Evolutionary conservation across 129 eudicot species (phyloP).

Genomic region (Tagetes erecta): DNA sequence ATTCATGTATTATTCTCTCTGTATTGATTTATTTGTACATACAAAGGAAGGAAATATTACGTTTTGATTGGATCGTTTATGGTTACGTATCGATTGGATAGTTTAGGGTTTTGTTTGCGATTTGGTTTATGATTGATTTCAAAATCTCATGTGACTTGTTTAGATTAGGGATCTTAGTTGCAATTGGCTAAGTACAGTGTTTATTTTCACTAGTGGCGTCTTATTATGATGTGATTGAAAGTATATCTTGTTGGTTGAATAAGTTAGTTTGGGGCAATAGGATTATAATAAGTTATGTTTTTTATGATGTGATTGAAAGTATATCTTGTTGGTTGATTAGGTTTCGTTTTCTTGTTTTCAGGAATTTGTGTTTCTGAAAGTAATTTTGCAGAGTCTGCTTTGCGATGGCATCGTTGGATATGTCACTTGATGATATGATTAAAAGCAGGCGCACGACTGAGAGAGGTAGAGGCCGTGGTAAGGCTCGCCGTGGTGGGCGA

Average conservation of each 20-base stretch:
- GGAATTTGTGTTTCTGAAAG: conserved; percentile 26
- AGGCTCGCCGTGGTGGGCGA: conserved; percentile 69
- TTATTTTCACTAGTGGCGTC: background rate
- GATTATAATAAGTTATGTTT: background rate
- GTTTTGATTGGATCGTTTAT: conserved; percentile 13
- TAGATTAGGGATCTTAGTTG: background rate
- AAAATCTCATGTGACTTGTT: background rate
- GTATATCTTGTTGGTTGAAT: conserved; percentile 11
- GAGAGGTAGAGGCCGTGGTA: conserved; percentile 78
- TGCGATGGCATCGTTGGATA: conserved; percentile 74
- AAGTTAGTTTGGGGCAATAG: background rate
- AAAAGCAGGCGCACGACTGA: conserved; percentile 61
- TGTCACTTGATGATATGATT: conserved; percentile 75
- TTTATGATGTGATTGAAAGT: background rate
- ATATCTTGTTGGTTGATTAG: conserved; percentile 7
- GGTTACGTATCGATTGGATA: conserved; percentile 12
- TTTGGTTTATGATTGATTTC: conserved; percentile 1
- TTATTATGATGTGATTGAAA: background rate
- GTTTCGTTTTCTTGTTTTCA: conserved; percentile 6
- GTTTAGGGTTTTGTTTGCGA: conserved; percentile 1
- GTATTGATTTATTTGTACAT: background rate
- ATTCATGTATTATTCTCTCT: conserved; percentile 7
- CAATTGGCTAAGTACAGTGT: background rate
- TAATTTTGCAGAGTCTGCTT: conserved; percentile 15
- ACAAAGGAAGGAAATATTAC: background rate